phyloP scores from a whole-genome alignment of 2,329 filamentous ascomycete species.

The Didymella keratinophila region DNA sequence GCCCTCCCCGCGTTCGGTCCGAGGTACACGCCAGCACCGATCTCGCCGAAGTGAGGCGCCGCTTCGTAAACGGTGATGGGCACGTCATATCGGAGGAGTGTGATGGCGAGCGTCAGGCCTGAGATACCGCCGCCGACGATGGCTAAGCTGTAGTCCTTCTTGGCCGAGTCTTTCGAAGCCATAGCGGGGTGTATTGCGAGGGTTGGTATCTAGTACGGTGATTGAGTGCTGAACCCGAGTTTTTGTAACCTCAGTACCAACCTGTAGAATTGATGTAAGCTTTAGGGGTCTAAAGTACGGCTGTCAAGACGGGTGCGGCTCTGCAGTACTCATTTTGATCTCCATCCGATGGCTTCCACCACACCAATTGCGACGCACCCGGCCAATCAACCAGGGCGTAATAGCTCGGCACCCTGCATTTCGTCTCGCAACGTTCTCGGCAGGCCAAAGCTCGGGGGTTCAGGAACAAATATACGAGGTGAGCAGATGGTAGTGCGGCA shows the following conservation, averaged over 20 bases:
- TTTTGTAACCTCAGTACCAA: constrained; percentile 1
- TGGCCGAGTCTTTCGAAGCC: constrained; percentile 25
- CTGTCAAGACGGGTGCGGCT: constrained; percentile 16
- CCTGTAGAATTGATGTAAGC: neutral
- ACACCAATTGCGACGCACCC: constrained; percentile 12
- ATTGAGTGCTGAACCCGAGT: neutral
- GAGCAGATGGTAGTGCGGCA: constrained; percentile 17
- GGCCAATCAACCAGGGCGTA: constrained; percentile 12
- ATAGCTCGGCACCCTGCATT: constrained; percentile 16
- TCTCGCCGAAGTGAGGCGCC: constrained; percentile 62
- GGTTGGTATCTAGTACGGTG: neutral
- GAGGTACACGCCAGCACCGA: constrained; percentile 66
- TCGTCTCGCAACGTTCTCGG: constrained; percentile 6
- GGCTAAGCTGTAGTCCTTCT: constrained; percentile 58
- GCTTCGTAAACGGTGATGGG: constrained; percentile 64
- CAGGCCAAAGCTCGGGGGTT: constrained; percentile 2
- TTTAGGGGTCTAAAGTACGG: constrained; percentile 8
- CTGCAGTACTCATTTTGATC: constrained; percentile 15
- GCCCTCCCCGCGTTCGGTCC: constrained; percentile 64
- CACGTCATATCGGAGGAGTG: constrained; percentile 58
- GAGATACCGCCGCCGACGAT: constrained; percentile 68
- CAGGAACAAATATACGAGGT: neutral
- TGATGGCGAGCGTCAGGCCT: constrained; percentile 63
- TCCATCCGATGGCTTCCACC: constrained; percentile 23
- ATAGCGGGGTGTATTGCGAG: constrained; percentile 22